phyloP scores from a whole-genome alignment of 805 yeast genomes.

The Candida methanosorbosa region DNA sequence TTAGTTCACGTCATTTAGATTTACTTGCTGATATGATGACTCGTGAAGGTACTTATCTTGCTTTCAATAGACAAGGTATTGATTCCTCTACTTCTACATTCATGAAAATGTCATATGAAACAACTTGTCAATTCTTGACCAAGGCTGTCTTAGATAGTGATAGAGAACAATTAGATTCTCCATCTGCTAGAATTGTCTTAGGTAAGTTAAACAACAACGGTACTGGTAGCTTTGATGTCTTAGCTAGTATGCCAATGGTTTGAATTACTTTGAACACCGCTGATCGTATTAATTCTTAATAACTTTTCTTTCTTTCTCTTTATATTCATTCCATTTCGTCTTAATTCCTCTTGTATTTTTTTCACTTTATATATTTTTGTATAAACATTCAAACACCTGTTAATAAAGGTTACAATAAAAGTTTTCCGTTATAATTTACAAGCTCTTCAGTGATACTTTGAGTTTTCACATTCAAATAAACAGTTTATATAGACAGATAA shows the following conservation, averaged over 20 bases:
- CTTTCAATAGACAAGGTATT: constrained; percentile 97
- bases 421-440: no score
- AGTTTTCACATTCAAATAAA: no score
- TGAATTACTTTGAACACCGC: no score
- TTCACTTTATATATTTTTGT: no score
- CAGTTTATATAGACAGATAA: no score
- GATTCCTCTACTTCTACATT: constrained; percentile 92
- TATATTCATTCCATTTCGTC: no score
- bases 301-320: no score
- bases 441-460: no score
- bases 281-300: no score
- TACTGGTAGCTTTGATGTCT: constrained; percentile 90
- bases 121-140: constrained; percentile 94
- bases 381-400: no score
- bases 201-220: constrained; percentile 91
- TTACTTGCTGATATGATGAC: constrained; percentile 99
- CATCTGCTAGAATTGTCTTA: constrained; percentile 86
- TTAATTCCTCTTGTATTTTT: no score
- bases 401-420: no score
- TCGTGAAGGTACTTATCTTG: constrained; percentile 92
- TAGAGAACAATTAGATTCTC: constrained; percentile 79
- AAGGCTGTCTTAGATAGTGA: constrained; percentile 93
- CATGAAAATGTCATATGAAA: constrained; percentile 98
- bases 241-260: constrained; percentile 38
- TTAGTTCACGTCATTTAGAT: constrained; percentile 89